Evolutionary conservation across 2,329 filamentous ascomycete genomes (phyloP).

Genomic region (Aspergillus costaricaensis): DNA sequence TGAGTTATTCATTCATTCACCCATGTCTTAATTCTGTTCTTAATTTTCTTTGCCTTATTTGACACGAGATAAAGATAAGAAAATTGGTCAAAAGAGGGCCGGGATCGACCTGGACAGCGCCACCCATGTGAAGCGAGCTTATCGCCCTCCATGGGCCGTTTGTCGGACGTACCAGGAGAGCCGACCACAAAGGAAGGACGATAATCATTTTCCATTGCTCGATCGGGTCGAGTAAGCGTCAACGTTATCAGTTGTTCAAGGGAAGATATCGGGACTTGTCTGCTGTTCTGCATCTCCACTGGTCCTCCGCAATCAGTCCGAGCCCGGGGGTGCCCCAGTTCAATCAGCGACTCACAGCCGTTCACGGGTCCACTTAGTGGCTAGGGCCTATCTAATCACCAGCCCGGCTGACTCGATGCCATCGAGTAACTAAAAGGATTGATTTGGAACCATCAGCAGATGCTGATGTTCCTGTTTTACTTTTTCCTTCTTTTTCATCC

Average conservation of each 20-base stretch:
- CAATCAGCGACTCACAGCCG: constrained; percentile 13
- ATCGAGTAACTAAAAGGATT: constrained; percentile 40
- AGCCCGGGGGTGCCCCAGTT: background rate
- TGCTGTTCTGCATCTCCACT: constrained; percentile 16
- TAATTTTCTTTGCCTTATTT: too few species aligned
- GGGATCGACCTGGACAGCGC: constrained; percentile 8
- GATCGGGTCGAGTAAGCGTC: constrained; percentile 26
- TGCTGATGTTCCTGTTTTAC: background rate
- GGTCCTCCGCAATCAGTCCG: constrained; percentile 22
- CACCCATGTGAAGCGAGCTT: constrained; percentile 8
- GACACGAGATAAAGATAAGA: constrained; percentile 13
- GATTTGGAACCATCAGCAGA: constrained; percentile 11
- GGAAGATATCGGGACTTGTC: background rate
- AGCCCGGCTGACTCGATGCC: constrained; percentile 35
- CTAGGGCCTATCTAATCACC: constrained; percentile 25
- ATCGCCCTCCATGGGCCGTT: constrained; percentile 15
- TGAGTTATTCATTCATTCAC: too few species aligned
- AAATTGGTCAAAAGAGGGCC: constrained; percentile 15
- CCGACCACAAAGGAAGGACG: background rate
- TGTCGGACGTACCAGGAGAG: background rate
- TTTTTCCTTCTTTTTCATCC: background rate
- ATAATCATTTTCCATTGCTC: constrained; percentile 18
- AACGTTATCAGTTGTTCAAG: constrained; percentile 27
- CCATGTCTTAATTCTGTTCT: background rate
- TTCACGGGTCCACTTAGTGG: constrained; percentile 15